Base-by-base conservation (phyloP, 2,329 filamentous ascomycete genomes). In the Escovopsis sp. region DNA sequence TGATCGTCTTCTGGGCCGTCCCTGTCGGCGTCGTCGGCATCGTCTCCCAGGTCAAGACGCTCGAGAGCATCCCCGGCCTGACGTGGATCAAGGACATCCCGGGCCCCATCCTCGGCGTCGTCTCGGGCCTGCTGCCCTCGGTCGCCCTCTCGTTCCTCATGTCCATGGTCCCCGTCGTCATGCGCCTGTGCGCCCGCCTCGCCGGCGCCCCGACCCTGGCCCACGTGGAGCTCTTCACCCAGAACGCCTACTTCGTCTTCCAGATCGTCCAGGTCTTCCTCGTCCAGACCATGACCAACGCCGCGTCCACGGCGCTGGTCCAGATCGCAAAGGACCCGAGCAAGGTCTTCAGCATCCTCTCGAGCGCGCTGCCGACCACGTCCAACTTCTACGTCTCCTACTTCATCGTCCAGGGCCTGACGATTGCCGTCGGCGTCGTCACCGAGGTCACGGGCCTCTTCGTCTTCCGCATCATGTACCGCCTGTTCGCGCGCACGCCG, bases 311-410 rank as follows among this genome's bases (percentile, higher is more conserved):
- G 6, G 76, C 85, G 1, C 71, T 78, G 11, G 64, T 72, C 12
- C 54, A 77, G 36, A 79, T 93, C 41, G 69, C 75, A 18, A 34
- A 77, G 0, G 52, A 85, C 4, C 86, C 87, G 1, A 56, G 62
- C 6, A 61, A 61, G 1, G 74, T 79, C 23, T 77, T 86, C 0
- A 62, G 55, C 3, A 64, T 89, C 41, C 68, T 94, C 9, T 81
- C 86, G 2, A 57, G 67, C 9, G 78, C 82, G 40, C 68, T 98
- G 15, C 91, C 91, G 11, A 80, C 75, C 36, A 79, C 86, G 0
- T 88, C 87, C 48, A 96, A 94, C 65, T 93, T 96, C 56, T 98
- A 95, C 64, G 81, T 96, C 41, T 85, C 63, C 12, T 94, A 93
- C 64, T 88, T 94, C 50, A 77, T 94, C 35, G 69, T 94, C 1